phyloP scores from a whole-genome alignment of 2,329 filamentous ascomycete genomes.

The Fusarium tjaetaba region DNA sequence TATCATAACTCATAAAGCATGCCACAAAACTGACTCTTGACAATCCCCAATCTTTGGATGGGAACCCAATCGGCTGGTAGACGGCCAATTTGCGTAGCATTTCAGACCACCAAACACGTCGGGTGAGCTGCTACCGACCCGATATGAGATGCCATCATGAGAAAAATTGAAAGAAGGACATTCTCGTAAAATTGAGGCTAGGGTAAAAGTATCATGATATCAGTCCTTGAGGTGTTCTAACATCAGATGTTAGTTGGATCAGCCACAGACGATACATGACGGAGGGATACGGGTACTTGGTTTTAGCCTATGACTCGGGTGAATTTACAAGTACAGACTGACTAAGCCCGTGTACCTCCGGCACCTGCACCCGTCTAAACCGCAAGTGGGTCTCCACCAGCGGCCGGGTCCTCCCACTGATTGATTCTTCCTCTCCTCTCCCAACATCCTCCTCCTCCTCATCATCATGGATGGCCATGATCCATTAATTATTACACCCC shows the following conservation, averaged over 20 bases:
- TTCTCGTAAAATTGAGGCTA: constrained; percentile 29
- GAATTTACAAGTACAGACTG: constrained; percentile 10
- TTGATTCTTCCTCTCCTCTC: neutral
- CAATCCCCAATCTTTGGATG: constrained; percentile 5
- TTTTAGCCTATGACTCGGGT: too few species aligned
- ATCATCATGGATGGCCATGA: neutral
- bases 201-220: constrained; percentile 42
- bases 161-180: constrained; percentile 19
- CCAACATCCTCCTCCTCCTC: neutral
- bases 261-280: constrained; percentile 13
- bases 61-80: constrained; percentile 35
- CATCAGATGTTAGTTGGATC: constrained; percentile 39
- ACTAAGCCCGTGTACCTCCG: constrained; percentile 23
- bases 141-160: constrained; percentile 14
- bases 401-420: constrained; percentile 33
- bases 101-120: constrained; percentile 32
- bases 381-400: constrained; percentile 32
- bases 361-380: constrained; percentile 34
- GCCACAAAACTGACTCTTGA: constrained; percentile 17
- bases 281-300: neutral
- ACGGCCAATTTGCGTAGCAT: constrained; percentile 27
- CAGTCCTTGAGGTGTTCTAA: constrained; percentile 25
- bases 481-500: neutral
- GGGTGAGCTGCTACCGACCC: constrained; percentile 17
- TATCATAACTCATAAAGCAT: constrained; percentile 34